phyloP scores from a whole-genome alignment of 2,329 filamentous ascomycete species.

The Colletotrichum agaves region DNA sequence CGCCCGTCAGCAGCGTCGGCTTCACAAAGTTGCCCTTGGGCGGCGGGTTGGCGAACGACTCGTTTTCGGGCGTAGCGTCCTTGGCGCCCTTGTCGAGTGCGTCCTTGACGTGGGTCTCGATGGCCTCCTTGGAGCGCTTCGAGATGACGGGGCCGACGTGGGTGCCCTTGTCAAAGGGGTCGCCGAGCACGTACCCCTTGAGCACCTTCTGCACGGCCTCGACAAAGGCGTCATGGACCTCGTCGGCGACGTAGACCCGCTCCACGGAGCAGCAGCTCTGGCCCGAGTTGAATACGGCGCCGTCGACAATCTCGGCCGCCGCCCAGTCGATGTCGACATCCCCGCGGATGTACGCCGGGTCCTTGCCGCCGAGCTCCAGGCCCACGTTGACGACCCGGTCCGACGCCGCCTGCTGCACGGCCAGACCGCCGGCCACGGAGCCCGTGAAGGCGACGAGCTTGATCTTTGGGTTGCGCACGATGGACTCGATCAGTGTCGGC shows the following conservation, averaged over 20 bases:
- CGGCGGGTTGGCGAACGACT: constrained; percentile 77
- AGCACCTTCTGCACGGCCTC: constrained; percentile 83
- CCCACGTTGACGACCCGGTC: constrained; percentile 88
- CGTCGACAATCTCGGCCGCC: constrained; percentile 93
- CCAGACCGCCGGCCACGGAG: constrained; percentile 86
- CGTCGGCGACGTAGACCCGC: constrained; percentile 88
- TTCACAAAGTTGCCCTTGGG: constrained; percentile 88
- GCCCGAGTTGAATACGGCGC: constrained; percentile 97
- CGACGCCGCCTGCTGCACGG: constrained; percentile 85
- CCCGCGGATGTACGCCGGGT: constrained; percentile 86
- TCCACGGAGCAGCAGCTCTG: constrained; percentile 97
- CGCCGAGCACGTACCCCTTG: constrained; percentile 84
- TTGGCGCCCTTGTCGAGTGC: constrained; percentile 85
- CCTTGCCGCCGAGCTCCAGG: constrained; percentile 93
- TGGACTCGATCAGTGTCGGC: constrained; percentile 77
- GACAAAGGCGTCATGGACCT: constrained; percentile 85
- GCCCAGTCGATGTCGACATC: constrained; percentile 93
- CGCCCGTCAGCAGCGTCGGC: constrained; percentile 83
- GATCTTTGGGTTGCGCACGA: constrained; percentile 81
- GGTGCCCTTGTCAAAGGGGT: constrained; percentile 81
- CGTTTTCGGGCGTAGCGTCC: constrained; percentile 85
- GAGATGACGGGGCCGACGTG: constrained; percentile 92
- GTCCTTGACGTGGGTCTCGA: constrained; percentile 83
- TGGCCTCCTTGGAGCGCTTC: constrained; percentile 78
- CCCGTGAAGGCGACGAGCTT: constrained; percentile 92